Evolutionary conservation across 768 basidiomycete species (phyloP), one percentile per base, ranked within the genome.

Genomic region (Russula abietina): DNA sequence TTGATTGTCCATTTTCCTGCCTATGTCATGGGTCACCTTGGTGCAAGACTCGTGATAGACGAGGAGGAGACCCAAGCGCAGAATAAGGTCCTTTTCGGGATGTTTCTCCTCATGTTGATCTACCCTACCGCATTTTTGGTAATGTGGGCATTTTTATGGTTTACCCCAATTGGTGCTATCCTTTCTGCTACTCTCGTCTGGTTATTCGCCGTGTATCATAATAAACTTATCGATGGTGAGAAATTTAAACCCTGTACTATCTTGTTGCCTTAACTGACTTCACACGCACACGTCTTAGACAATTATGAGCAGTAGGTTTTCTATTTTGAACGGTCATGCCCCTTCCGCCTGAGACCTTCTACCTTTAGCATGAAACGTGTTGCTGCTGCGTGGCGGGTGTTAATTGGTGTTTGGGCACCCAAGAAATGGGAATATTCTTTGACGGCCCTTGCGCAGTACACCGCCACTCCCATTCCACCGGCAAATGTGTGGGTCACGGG

Each of bases 41-140:
- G 91, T 50, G 89, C 88, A 22, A 76, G 81, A 51, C 75, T 96
- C 41, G 85, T 82, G 39, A 81, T 89, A 69, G 84, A 93, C 64
- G 94, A 98, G 72, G 88, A 98, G 73, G 96, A 98, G 73, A 89
- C 92, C 12, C 88, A 92, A 73, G 97, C 96, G 49, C 95, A 98
- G 79, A 98, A 93, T 79, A 99, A 99, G 79, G 84, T 97, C 50
- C 86, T 90, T 14, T 87, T 96, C 69, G 93, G 93, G 1, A 68
- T 83, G 30, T 69, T 96, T 39, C 73, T 97, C 57, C 83, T 89
- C 43, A 74, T 89, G 61, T 70, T 91, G 66, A 86, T 89, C 48
- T 97, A 98, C 76, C 87, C 92, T 24, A 72, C 85, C n/a, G 75
- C 87, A 38, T 98, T 98, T 77, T 84, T 91, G 71, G 81, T 84